Conservation (phyloP, 176 grass and related monocot species). For the Oryza coarctata region DNA sequence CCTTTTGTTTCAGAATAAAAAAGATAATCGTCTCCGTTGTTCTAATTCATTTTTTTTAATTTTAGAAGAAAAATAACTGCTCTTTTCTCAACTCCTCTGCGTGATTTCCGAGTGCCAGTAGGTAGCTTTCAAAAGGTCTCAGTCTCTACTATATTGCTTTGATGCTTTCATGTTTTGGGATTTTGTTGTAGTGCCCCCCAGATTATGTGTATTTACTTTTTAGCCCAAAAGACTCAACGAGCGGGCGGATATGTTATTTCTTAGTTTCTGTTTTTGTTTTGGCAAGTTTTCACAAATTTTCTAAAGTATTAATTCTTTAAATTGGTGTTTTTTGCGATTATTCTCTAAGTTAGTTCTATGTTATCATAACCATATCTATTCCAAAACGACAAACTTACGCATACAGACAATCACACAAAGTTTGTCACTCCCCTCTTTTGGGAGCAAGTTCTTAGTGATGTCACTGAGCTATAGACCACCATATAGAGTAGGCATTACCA, state of each 20-base stretch:
- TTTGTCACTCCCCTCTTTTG: neutral
- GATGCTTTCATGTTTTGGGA: neutral
- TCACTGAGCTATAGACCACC: neutral
- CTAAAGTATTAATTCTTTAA: neutral
- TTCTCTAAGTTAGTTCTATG: neutral
- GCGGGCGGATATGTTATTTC: neutral
- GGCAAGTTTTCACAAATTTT: neutral
- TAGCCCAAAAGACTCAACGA: neutral
- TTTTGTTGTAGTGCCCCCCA: neutral
- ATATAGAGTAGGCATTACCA: neutral
- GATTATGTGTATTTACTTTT: neutral
- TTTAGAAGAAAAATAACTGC: neutral
- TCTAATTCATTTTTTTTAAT: neutral
- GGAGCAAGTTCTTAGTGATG: neutral
- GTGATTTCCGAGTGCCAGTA: conserved; percentile 23
- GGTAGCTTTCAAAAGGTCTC: neutral
- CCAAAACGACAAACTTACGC: neutral
- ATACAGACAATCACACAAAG: neutral
- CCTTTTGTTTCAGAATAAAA: neutral
- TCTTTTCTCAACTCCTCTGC: neutral
- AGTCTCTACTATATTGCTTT: neutral
- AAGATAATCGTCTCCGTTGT: neutral
- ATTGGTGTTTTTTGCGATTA: neutral
- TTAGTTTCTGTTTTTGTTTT: neutral
- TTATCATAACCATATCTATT: neutral